Evolutionary conservation across 345 rosid species (phyloP).

Genomic region (Brassica juncea): DNA sequence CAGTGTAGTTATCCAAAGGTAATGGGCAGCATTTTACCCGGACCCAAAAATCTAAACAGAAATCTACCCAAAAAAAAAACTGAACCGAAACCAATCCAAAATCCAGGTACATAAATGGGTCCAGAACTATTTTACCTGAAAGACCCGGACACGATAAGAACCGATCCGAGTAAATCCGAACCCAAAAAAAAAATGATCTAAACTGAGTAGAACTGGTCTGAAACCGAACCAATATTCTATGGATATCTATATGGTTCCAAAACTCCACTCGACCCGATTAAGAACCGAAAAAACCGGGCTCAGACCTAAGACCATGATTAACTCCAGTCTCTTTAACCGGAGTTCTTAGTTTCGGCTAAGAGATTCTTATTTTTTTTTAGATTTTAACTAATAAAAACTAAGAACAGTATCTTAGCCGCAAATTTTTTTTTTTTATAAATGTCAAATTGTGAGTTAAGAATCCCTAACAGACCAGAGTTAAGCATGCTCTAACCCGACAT

Average conservation of each 20-base stretch:
- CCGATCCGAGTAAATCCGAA: not conserved
- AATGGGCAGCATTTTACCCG: not conserved
- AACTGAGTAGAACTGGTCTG: not conserved
- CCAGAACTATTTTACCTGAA: not conserved
- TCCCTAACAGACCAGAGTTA: too few relatives aligned
- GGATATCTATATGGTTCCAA: not conserved
- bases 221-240: not conserved
- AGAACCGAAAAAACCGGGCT: too few relatives aligned
- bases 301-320: too few relatives aligned
- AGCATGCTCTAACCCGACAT: too few relatives aligned
- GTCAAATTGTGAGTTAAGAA: too few relatives aligned
- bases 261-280: not conserved
- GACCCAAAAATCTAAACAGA: not conserved
- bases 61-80: not conserved
- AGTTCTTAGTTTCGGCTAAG: too few relatives aligned
- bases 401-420: too few relatives aligned
- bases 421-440: too few relatives aligned
- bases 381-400: too few relatives aligned
- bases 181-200: not conserved
- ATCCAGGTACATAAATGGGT: not conserved
- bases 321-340: too few relatives aligned
- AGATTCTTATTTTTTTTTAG: too few relatives aligned
- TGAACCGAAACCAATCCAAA: not conserved
- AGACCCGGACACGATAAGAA: too few relatives aligned
- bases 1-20: not conserved